Evolutionary conservation across 2,329 filamentous ascomycete species (phyloP).

Genomic region (Calonectria honghensis): DNA sequence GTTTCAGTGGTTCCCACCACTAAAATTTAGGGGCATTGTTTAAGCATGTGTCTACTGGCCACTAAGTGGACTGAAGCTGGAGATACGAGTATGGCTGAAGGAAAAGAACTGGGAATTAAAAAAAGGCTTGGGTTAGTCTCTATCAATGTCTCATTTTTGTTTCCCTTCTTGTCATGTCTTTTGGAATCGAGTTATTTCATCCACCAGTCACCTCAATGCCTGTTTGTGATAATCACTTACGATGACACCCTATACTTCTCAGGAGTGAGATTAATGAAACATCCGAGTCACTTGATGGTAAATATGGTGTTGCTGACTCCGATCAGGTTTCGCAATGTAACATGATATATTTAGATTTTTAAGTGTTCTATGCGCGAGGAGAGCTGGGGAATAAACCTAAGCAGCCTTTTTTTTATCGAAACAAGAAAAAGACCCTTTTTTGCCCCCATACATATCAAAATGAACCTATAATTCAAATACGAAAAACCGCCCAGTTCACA

Average conservation of each 20-base stretch:
- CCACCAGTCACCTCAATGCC: neutral
- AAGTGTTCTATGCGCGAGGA: no score
- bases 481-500: no score
- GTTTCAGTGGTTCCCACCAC: neutral
- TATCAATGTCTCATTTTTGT: neutral
- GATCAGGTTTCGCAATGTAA: neutral
- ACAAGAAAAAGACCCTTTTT: no score
- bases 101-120: neutral
- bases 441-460: no score
- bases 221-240: neutral
- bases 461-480: no score
- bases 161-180: neutral
- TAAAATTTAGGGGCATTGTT: constrained; percentile 1
- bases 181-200: neutral
- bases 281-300: neutral
- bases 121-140: neutral
- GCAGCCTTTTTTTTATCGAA: no score
- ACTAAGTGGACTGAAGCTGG: neutral
- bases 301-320: neutral
- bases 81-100: neutral
- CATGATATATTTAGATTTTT: neutral
- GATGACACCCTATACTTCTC: neutral
- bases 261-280: neutral
- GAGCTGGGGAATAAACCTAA: no score
- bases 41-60: neutral